Evolutionary conservation across 805 yeast genomes (phyloP), one percentile per base, ranked within the genome.

Genomic region (Metschnikowia baotianmanensis): DNA sequence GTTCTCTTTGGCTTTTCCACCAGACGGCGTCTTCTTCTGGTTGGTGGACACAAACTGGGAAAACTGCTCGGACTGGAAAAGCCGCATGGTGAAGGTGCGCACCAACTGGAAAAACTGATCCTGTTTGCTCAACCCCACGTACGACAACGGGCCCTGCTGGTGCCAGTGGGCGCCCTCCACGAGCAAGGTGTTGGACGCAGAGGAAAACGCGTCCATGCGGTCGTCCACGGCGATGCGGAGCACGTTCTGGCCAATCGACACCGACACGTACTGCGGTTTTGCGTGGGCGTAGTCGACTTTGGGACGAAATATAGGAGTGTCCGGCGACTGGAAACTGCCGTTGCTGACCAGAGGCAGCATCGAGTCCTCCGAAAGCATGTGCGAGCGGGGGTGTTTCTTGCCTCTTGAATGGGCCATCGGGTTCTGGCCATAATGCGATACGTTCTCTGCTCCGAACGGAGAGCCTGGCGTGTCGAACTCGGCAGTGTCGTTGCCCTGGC

Each of bases 91-190:
- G 48, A 58, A 69, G 20, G 59, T 60, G 18, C 75, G 53, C 22
- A 68, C 52, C 29, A 66, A 55, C 35, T 61, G 63, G 31, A 65
- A 59, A 41, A 62, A 69, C 3, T 68, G 65, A 43, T 69, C 75
- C 33, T 63, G 53, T 45, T 68, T 69, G 5, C 70, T 62, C 23
- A 68, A 46, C 4, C 72, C 74, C 19, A 65, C 57, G 34, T 65
- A 69, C 1, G 73, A 63, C 16, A 69, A 37, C 6, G 59, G 55
- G 2, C 75, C 75, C 33, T 67, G 72, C 34, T 59, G 62, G 45
- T 68, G 73, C 63, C 71, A 61, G 18, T 46, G 44, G 2, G 59
- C 55, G 8, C 74, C 73, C 38, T 69, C 73, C 5, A 67, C 55
- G 33, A 56, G 50, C 16, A 68, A 44, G 0, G 72, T 59, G 37